A percentile compares a stretch with the other conserved stretches of the same genome.
phyloP scores from a whole-genome alignment of 139 green algal species.

The Chlamydomonas sp. region DNA sequence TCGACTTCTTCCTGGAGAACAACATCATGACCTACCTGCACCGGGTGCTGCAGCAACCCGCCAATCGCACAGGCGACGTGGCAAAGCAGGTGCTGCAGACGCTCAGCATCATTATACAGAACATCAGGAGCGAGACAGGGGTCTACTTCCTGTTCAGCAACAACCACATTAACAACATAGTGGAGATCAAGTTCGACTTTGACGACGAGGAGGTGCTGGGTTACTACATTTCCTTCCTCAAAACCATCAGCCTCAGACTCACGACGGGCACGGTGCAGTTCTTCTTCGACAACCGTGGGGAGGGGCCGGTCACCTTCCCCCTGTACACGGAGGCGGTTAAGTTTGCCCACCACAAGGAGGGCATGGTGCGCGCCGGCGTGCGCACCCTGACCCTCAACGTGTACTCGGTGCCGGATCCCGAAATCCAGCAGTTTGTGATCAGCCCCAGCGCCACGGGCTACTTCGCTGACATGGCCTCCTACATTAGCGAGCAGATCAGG shows the following conservation, averaged over 20 bases:
- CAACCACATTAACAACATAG: conserved; percentile 97
- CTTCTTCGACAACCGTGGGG: conserved; percentile 78
- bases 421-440: conserved; percentile 78
- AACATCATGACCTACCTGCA: conserved; percentile 92
- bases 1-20: conserved; percentile 97
- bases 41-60: conserved; percentile 80
- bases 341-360: conserved; percentile 93
- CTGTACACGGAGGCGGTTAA: conserved; percentile 94
- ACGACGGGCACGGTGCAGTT: conserved; percentile 91
- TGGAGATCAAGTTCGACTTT: conserved; percentile 92
- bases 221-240: conserved; percentile 98
- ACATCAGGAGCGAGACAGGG: conserved; percentile 88
- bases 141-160: conserved; percentile 97
- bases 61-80: conserved; percentile 79
- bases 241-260: conserved; percentile 95
- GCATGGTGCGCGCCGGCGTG: conserved; percentile 96
- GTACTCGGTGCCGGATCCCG: conserved; percentile 82
- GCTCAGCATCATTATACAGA: conserved; percentile 96
- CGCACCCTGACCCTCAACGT: conserved; percentile 96
- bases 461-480: conserved; percentile 72
- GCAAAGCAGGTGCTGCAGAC: conserved; percentile 85
- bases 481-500: conserved; percentile 80
- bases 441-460: conserved; percentile 64
- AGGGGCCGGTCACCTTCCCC: conserved; percentile 71
- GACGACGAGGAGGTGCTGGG: conserved; percentile 96